phyloP scores from a whole-genome alignment of 305 asterid species.

The Solanum hybrid region DNA sequence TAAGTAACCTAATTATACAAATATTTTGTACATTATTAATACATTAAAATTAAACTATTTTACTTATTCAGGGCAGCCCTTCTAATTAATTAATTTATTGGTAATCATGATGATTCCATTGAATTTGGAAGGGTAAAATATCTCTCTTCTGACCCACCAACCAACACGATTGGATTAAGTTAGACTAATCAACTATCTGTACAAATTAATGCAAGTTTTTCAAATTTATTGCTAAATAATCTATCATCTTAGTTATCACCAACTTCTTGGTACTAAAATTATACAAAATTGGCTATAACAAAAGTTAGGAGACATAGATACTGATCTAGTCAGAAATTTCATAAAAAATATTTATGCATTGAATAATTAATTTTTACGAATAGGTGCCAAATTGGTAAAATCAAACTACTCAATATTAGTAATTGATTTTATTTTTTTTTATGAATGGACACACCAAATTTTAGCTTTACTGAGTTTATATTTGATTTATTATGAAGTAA shows the following conservation, averaged over 20 bases:
- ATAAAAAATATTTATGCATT: too few species aligned
- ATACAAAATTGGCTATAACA: not conserved
- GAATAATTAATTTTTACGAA: too few species aligned
- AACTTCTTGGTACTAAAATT: not conserved
- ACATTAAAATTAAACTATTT: not conserved
- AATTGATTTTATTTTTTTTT: not conserved
- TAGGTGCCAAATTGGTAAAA: too few species aligned
- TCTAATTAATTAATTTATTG: not conserved
- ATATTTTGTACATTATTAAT: not conserved
- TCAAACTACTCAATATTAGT: not conserved
- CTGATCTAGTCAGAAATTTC: too few species aligned
- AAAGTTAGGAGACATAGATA: not conserved
- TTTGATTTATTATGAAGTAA: not conserved
- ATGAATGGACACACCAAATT: not conserved
- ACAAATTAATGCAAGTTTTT: not conserved
- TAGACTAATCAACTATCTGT: not conserved
- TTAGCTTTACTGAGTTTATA: not conserved
- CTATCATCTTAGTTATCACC: not conserved
- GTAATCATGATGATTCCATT: not conserved
- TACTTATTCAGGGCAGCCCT: not conserved
- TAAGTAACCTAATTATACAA: not conserved
- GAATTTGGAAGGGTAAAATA: not conserved
- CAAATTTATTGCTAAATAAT: not conserved
- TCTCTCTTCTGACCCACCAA: not conserved
- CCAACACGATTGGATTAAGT: not conserved